Evolutionary conservation across 441 rosid genomes (phyloP), one percentile per base, ranked within the genome.

Genomic region (Dalechampia spathulata): DNA sequence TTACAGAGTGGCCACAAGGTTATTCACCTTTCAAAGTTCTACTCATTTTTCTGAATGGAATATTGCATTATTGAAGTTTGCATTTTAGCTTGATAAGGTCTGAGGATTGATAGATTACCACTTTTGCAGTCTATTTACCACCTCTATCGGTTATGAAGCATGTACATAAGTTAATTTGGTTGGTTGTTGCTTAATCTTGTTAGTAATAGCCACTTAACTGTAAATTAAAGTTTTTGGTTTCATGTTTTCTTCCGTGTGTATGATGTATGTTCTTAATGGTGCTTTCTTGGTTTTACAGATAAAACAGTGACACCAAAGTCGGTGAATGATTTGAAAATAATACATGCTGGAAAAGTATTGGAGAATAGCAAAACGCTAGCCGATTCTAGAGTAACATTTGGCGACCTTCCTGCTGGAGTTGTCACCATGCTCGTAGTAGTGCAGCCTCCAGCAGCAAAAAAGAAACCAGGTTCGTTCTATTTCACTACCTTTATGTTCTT

Each of bases 1-100:
- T 76, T 57, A 57, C 80, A 42, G 75, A 69, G 66, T 76, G 80
- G 80, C 77, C 80, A 16, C 65, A 66, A 76, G 80, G 80, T 75
- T 25, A 50, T 19, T 30, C 39, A 32, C 32, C 39, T 32, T 59
- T 49, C 8, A 7, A 19, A 23, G 23, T 11, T 4, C 32, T 15
- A 38, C 9, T 54, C 13, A n/a, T 36, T 38, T 20, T 7, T 51
- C 19, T 16, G 26, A 19, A 16, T n/a, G 12, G 23, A 53, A 15
- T 13, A 30, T 19, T 9, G 16, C 32, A 16, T 17, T 50, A 17
- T 32, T 50, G 17, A n/a, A 3, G 6, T 12, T 50, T 19, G 26
- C 22, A 19, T 50, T 50, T 19, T 12, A 32, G 19, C 25, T 11
- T 8, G 8, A 32, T 2, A 47, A 32, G 41, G 22, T 50, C 20